phyloP scores from a whole-genome alignment of 176 grass and related monocot species.

The Pontederia crassipes region DNA sequence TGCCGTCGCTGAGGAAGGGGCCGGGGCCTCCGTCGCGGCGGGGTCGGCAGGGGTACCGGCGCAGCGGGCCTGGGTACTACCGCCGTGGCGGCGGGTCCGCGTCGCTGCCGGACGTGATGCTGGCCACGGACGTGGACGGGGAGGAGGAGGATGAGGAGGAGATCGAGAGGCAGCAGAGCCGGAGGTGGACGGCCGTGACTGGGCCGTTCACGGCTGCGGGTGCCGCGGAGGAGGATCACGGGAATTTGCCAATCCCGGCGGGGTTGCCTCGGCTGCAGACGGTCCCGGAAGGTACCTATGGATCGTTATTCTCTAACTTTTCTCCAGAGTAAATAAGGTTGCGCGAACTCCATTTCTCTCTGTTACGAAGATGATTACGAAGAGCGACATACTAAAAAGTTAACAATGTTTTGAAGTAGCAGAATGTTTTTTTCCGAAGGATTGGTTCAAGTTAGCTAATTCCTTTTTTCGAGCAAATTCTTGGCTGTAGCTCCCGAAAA shows the following conservation, averaged over 20 bases:
- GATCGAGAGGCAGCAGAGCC: neutral
- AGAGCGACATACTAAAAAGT: neutral
- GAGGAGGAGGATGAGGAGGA: conserved; percentile 15
- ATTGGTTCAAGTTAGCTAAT: no score
- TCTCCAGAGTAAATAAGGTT: neutral
- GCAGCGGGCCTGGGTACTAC: conserved; percentile 13
- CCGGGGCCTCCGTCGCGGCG: neutral
- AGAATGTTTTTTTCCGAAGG: no score
- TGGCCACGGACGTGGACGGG: neutral
- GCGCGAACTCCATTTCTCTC: neutral
- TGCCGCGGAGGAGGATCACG: conserved; percentile 20
- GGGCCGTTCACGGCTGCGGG: neutral
- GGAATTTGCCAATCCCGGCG: conserved; percentile 46
- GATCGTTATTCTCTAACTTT: neutral
- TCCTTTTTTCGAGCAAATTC: no score
- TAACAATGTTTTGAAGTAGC: neutral
- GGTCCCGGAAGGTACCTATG: conserved; percentile 39
- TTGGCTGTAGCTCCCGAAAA: no score
- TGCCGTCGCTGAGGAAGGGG: neutral
- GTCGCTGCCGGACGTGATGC: conserved; percentile 16
- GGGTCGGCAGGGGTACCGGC: neutral
- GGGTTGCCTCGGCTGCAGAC: conserved; percentile 63
- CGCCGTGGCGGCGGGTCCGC: conserved; percentile 14
- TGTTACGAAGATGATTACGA: neutral
- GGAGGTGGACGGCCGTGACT: conserved; percentile 1